Evolutionary conservation across 176 grass and related monocot species (phyloP), one percentile per base, ranked within the genome.

Genomic region (Carex cristatella): DNA sequence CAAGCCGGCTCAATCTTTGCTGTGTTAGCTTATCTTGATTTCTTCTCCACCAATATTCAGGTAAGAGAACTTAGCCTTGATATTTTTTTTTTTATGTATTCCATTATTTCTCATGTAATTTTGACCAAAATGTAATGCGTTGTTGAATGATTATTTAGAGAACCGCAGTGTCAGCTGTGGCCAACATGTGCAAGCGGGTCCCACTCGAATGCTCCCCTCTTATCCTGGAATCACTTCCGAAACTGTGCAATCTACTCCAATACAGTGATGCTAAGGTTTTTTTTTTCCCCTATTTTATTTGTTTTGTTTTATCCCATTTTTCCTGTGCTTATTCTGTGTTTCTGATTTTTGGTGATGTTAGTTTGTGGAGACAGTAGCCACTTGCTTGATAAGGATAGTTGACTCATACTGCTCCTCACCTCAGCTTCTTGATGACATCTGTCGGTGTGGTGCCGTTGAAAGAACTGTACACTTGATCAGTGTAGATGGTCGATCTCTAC

Each of bases 31-130:
- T 94, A 85, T 80, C 89, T 99, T 73, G 96, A 94, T 86, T 99
- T 99, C 90, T 99, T 95, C 83, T 64, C 93, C 46, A 85, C 89
- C 33, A 99, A 84, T 79, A 89, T 92, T 69, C 93, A 99, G 93
- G 96, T 95, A 61, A 81, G 71, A 73, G 19, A 40, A 56, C 51
- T 57, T 31, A 49, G 27, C 38, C 42, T 31, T 78, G 51, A 13
- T 16, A 58, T 16, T 8, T 35, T 58, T 46, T 46, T 42, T 8
- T 46, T 46, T 46, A 58, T 35, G 0, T 16, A 37, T 73, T 53
- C 8, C 10, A 75, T 79, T 8, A 42, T 54, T 18, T 77, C 35
- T 80, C 79, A 61, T 62, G 37, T 55, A 59, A 9, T 48, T 70
- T 11, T 30, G 2, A 67, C 68, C 86, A 33, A 82, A 86, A 80